Percentiles rank a stretch among this genome's conserved stretches.
Conservation (phyloP, 78 protist genomes). For the Dictyostelium brefeldianum region DNA sequence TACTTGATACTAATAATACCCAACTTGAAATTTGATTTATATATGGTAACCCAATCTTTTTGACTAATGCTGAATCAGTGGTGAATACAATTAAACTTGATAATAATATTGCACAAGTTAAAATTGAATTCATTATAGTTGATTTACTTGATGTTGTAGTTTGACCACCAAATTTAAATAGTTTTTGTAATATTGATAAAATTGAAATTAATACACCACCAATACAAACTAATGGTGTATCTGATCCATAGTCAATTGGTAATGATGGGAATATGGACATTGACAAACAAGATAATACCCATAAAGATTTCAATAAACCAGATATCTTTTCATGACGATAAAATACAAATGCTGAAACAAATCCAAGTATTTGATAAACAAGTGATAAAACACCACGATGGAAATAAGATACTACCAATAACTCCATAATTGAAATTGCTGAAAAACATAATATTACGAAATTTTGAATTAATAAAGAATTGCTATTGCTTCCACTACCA, state of each 20-base stretch:
- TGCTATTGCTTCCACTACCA: neutral
- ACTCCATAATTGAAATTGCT: constrained; percentile 54
- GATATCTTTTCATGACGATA: neutral
- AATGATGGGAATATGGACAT: constrained; percentile 59
- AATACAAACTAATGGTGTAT: constrained; percentile 28
- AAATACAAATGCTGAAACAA: neutral
- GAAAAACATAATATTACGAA: neutral
- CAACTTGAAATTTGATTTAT: constrained; percentile 70
- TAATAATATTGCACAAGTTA: constrained; percentile 46
- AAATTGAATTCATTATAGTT: neutral
- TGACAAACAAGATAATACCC: constrained; percentile 27
- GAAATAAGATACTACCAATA: constrained; percentile 68
- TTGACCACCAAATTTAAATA: constrained; percentile 19
- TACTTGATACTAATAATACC: constrained; percentile 31
- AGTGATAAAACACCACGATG: constrained; percentile 46
- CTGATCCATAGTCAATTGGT: constrained; percentile 62
- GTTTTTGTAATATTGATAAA: neutral
- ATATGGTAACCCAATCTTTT: constrained; percentile 69
- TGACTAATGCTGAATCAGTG: constrained; percentile 75
- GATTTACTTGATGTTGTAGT: neutral
- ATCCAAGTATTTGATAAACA: constrained; percentile 14
- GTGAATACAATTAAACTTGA: constrained; percentile 56
- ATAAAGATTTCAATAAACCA: constrained; percentile 55
- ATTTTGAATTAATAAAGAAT: neutral
- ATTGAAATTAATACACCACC: neutral